Evolutionary conservation across 495 filamentous ascomycete species (phyloP).

Genomic region (Daldinia loculata): DNA sequence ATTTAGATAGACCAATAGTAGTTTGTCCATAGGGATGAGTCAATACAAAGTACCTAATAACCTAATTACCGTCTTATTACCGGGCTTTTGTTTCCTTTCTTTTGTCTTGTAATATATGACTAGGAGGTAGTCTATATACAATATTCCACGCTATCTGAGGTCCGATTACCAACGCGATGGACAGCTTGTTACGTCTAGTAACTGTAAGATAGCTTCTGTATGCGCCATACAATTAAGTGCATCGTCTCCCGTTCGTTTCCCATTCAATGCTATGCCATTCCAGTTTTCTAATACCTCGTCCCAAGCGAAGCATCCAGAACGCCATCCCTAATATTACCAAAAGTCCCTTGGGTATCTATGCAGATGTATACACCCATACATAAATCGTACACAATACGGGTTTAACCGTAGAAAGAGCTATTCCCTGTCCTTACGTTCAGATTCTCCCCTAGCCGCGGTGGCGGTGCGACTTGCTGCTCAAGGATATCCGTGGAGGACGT

Average conservation of each 20-base stretch:
- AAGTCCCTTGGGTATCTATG: slow-evolving; percentile 1
- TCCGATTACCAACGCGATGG: background rate
- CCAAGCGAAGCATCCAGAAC: slow-evolving; percentile 9
- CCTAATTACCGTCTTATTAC: background rate
- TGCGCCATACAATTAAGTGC: background rate
- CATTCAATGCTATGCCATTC: background rate
- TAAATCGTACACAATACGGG: slow-evolving; percentile 2
- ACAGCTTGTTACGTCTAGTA: background rate
- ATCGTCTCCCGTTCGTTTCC: background rate
- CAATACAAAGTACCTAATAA: background rate
- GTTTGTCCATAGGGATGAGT: background rate
- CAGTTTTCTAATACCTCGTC: background rate
- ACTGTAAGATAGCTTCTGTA: background rate
- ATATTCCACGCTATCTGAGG: background rate
- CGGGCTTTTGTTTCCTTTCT: background rate
- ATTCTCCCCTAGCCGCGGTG: background rate
- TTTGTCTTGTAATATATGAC: background rate
- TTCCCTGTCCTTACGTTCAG: background rate
- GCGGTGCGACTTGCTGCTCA: background rate
- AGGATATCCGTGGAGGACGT: background rate
- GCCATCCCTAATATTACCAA: slow-evolving; percentile 3
- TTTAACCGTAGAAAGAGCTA: slow-evolving; percentile 6
- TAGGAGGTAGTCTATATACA: background rate
- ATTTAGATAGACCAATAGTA: background rate
- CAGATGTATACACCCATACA: slow-evolving; percentile 2